A percentile compares a stretch with the other conserved stretches of the same genome.
Conservation (phyloP, 1,284 basidiomycete species). For the Trichosporon sp. region DNA sequence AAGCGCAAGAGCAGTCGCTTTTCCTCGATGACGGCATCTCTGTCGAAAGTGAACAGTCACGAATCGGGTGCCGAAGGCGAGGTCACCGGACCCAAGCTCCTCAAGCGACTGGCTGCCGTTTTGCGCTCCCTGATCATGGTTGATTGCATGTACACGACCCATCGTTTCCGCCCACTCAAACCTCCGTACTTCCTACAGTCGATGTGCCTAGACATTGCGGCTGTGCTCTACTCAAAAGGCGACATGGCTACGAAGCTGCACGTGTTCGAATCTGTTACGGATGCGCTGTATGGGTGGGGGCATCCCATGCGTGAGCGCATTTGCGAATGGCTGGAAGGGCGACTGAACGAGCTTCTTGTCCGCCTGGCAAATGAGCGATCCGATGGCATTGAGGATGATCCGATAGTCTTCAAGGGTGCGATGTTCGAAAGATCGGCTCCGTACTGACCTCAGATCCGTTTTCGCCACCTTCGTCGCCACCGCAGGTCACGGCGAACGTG, state of each 20-base stretch:
- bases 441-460: slow-evolving; percentile 19
- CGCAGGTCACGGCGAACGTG: not conserved
- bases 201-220: slow-evolving; percentile 43
- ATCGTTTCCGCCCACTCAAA: slow-evolving; percentile 25
- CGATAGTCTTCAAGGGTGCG: not conserved
- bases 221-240: slow-evolving; percentile 47
- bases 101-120: slow-evolving; percentile 20
- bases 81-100: slow-evolving; percentile 15
- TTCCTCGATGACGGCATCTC: slow-evolving; percentile 23
- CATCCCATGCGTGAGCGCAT: slow-evolving; percentile 49
- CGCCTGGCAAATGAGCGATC: slow-evolving; percentile 23
- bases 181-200: slow-evolving; percentile 41
- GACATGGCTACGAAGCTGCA: slow-evolving; percentile 42
- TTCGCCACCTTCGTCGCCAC: not conserved
- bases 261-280: slow-evolving; percentile 34
- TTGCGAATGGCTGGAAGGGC: slow-evolving; percentile 49
- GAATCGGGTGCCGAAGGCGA: not conserved
- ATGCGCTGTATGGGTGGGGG: slow-evolving; percentile 32
- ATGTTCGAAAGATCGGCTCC: slow-evolving; percentile 6
- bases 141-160: slow-evolving; percentile 32
- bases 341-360: slow-evolving; percentile 27
- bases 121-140: slow-evolving; percentile 20
- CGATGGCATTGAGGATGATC: slow-evolving; percentile 1
- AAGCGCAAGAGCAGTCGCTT: slow-evolving; percentile 27
- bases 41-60: not conserved